Evolutionary conservation across 1,139 yeast genomes (phyloP), one percentile per base, ranked within the genome.

Genomic region (Debaryomycetaceae sp.): DNA sequence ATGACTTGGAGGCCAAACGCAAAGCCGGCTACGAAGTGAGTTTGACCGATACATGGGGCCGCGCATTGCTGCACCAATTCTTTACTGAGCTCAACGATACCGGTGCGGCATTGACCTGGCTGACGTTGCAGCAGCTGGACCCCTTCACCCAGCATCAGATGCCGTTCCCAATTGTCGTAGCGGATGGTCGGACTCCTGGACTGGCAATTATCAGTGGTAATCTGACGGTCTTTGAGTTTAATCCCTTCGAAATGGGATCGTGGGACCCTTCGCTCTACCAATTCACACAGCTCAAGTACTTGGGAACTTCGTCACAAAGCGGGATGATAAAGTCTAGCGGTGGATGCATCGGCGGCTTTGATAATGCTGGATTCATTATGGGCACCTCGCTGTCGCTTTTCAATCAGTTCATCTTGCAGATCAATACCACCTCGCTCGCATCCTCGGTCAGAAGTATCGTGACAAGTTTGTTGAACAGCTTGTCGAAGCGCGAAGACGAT

Each of bases 21-120:
- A 62, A 73, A 25, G 94, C 94, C 1, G 95, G 95, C 2, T 87
- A 68, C 53, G 76, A 78, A 30, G 59, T 76, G 21, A 73, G 87
- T 4, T 44, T 87, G 32, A 85, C 95, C n/a, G 96, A 86, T 57
- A 70, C 81, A 37, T 87, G 96, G 96, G 93, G 92, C n/a, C 64
- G 94, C 46, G 78, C 85, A 1, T 60, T 86, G 30, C 71, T 92
- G 1, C 71, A 77, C 45, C 93, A 83, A 53, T 78, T 79, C 49
- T 75, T 86, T 47, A 61, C 77, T 34, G 60, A 62, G 32, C 58
- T 62, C 29, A 49, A 65, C 22, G 68, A 72, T 37, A 72, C 70
- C 32, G 83, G 81, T 32, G 76, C 70, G 2, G 76, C 71, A 5
- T 58, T 77, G 43, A 68, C 81, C 3, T 80, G 81, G 72, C 68